Conservation (phyloP, 75 land plant species). For the Pseudotsuga menziesii region DNA sequence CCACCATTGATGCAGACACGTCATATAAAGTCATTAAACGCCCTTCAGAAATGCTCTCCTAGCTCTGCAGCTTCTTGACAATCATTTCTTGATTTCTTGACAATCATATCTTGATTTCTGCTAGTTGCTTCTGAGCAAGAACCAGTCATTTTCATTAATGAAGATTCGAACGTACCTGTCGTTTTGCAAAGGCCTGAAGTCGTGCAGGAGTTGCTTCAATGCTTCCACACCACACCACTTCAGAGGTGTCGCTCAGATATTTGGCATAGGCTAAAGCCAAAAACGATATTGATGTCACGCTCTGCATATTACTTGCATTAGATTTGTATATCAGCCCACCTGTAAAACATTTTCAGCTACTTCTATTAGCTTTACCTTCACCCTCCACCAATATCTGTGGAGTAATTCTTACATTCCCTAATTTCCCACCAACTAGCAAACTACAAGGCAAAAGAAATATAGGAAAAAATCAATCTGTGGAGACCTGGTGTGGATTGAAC, state of each 20-base stretch:
- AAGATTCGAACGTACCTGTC: conserved; percentile 38
- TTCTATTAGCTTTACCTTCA: no score
- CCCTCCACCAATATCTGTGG: no score
- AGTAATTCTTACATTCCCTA: no score
- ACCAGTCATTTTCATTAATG: no score
- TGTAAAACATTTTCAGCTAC: conserved; percentile 11
- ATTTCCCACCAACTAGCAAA: no score
- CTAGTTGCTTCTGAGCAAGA: no score
- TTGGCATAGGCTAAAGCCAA: conserved; percentile 71
- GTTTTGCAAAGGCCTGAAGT: conserved; percentile 50
- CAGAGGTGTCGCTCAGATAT: conserved; percentile 54
- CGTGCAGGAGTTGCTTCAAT: conserved; percentile 27
- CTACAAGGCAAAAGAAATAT: no score
- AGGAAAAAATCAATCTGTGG: no score
- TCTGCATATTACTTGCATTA: conserved; percentile 85
- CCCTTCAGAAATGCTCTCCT: neutral
- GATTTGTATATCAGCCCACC: conserved; percentile 81
- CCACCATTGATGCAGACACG: neutral
- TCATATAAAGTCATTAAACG: neutral
- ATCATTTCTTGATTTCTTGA: no score
- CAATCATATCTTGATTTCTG: no score
- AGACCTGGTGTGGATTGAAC: conserved; percentile 53
- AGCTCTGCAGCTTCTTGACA: no score
- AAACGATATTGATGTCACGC: conserved; percentile 79
- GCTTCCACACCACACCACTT: conserved; percentile 58